phyloP scores from a whole-genome alignment of 345 rosid species.

The Conringia planisiliqua region DNA sequence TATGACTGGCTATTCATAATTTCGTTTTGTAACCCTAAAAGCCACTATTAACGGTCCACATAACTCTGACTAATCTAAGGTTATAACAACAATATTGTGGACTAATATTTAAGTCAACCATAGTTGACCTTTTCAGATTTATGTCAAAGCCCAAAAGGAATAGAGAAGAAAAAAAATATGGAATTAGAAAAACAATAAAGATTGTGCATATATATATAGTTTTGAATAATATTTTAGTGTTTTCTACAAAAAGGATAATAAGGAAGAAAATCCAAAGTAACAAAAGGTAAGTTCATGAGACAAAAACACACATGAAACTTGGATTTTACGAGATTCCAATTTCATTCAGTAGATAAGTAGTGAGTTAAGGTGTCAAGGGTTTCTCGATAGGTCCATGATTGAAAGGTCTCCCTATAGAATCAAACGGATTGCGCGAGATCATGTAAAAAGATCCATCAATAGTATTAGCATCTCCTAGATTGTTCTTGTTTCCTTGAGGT shows the following conservation, averaged over 20 bases:
- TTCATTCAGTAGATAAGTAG: not conserved
- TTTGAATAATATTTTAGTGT: slow-evolving; percentile 15
- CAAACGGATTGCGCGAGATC: slow-evolving; percentile 41
- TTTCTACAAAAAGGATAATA: no score
- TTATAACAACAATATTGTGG: not conserved
- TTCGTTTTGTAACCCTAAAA: slow-evolving; percentile 8
- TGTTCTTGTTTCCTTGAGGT: slow-evolving; percentile 25
- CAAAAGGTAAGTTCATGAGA: no score
- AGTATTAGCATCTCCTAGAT: slow-evolving; percentile 20
- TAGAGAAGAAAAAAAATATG: not conserved
- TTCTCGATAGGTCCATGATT: slow-evolving; percentile 39
- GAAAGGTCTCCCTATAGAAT: slow-evolving; percentile 27
- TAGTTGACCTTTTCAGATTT: not conserved
- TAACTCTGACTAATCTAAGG: slow-evolving; percentile 7
- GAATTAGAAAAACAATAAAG: not conserved
- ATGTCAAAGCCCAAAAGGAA: not conserved
- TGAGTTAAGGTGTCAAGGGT: not conserved
- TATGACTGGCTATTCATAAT: not conserved
- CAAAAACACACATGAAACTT: not conserved
- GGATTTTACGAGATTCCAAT: not conserved
- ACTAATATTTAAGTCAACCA: not conserved
- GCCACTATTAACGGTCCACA: slow-evolving; percentile 7
- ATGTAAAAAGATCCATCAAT: slow-evolving; percentile 51
- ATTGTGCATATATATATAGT: not conserved
- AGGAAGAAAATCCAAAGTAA: no score